Base-by-base conservation (phyloP, 2,329 filamentous ascomycete genomes). In the Stagonosporopsis chrysanthemi region DNA sequence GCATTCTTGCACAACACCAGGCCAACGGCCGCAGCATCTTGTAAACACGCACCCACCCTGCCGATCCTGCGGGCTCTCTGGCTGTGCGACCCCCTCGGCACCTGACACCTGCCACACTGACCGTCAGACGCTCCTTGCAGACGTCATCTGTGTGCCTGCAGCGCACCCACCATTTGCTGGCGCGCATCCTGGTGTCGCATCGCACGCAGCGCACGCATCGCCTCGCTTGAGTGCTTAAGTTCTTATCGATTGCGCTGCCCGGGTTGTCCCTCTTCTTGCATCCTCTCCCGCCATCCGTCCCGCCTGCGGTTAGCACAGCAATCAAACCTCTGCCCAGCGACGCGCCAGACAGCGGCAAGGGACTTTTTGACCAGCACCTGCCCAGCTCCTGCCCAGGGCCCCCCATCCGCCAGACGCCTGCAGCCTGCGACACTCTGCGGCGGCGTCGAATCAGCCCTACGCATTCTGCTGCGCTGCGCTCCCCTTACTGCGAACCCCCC, bases 391-490 rank as follows among this genome's bases (percentile, higher is more conserved):
- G 61, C 56, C 62, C 28, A 29, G 28, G 28, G 14, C 15, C 31
- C 14, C 31, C 31, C 31, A 15, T 26, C 31, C 31, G 31, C 31
- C 31, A 4, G 31, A 58, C 67, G 65, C 62, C 62, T 63, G 57
- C 58, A 56, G 48, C 38, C 50, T 61, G 60, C 55, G 57, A 56
- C 63, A 63, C 40, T 63, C 61, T 64, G 56, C 59, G 62, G 54
- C 58, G 41, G 29, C 53, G 61, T 62, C 67, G 62, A 72, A 71
- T 69, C 67, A 72, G 52, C 54, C 57, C 43, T 60, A 45, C 44
- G 35, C 35, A 39, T 46, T 15, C 46, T 57, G n/a, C 51, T 36
- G 31, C 46, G 43, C 40, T 49, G 49, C 52, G 28, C 45, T 58
- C 57, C 61, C 61, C 58, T 60, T 62, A 52, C 49, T 54, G 40